Evolutionary conservation across 192 early-diverging fungal species (phyloP), one percentile per base, ranked within the genome.

Genomic region (Spinellus fusiger): DNA sequence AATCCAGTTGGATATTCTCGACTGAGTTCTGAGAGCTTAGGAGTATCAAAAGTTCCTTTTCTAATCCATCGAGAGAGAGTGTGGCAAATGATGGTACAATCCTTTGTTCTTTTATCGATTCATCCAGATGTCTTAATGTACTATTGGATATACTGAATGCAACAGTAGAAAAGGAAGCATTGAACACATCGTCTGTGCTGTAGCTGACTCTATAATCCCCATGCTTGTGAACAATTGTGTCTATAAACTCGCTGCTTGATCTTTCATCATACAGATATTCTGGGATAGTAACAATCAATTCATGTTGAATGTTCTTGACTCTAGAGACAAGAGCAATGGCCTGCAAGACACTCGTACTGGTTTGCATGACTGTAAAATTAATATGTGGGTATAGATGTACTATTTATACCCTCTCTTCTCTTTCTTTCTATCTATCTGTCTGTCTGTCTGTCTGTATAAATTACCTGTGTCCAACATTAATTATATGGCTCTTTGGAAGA

Each of bases 381-480:
- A 50, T 20, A 37, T 9, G 1, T 61, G 25, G 35, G 22, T 50
- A 38, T 49, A 56, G 49, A 56, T 23, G 3, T 13, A 5, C 6
- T 49, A 3, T 0, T 8, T 37, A 23, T 27, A 35, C 18, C 10
- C 27, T 0, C n/a, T 23, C 13, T 22, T 38, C n/a, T n/a, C n/a
- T n/a, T n/a, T n/a, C n/a, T n/a, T n/a, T n/a, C n/a, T n/a, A n/a
- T n/a, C n/a, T n/a, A n/a, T n/a, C n/a, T n/a, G n/a, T n/a, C n/a
- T n/a, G n/a, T n/a, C n/a, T n/a, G n/a, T n/a, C n/a, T n/a, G n/a
- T n/a, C n/a, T n/a, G n/a, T 18, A 44, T 50, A 15, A 28, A 5
- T 38, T 65, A 69, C 72, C 67, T 69, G 54, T 71, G 50, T 1
- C 73, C 73, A 29, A 46, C 46, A 44, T 75, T 71, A 2, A 75